Evolutionary conservation across 352 stramenopile genomes (phyloP).

Genomic region (Phytophthora niederhauseri): DNA sequence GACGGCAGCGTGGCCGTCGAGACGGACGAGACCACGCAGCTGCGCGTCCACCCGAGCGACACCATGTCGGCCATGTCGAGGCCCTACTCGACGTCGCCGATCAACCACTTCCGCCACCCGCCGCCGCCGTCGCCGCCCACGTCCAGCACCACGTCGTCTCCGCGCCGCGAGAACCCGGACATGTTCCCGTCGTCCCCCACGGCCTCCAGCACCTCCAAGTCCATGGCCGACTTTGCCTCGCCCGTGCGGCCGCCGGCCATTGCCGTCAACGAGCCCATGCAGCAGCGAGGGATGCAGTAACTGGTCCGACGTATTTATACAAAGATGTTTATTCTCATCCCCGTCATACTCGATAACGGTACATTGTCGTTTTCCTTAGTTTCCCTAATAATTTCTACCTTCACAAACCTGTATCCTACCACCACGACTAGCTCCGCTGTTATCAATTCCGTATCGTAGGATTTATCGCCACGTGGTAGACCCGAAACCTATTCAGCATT

Average conservation of each 20-base stretch:
- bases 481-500: constrained; percentile 13
- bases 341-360: background rate
- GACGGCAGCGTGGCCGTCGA: constrained; percentile 49
- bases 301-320: constrained; percentile 30
- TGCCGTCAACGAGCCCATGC: constrained; percentile 26
- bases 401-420: background rate
- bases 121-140: constrained; percentile 45
- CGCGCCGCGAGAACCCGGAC: constrained; percentile 24
- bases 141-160: constrained; percentile 43
- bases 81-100: constrained; percentile 64
- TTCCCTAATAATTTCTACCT: background rate
- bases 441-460: background rate
- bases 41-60: constrained; percentile 58
- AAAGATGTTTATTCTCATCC: constrained; percentile 17
- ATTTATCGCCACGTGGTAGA: constrained; percentile 2
- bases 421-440: background rate
- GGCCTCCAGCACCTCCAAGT: constrained; percentile 30
- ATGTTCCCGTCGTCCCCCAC: constrained; percentile 30
- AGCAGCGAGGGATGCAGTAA: constrained; percentile 22
- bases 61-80: constrained; percentile 47
- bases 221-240: constrained; percentile 17
- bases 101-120: constrained; percentile 69
- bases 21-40: constrained; percentile 52
- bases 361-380: background rate
- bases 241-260: constrained; percentile 18